phyloP scores from a whole-genome alignment of 345 rosid species.

The Firmiana major region DNA sequence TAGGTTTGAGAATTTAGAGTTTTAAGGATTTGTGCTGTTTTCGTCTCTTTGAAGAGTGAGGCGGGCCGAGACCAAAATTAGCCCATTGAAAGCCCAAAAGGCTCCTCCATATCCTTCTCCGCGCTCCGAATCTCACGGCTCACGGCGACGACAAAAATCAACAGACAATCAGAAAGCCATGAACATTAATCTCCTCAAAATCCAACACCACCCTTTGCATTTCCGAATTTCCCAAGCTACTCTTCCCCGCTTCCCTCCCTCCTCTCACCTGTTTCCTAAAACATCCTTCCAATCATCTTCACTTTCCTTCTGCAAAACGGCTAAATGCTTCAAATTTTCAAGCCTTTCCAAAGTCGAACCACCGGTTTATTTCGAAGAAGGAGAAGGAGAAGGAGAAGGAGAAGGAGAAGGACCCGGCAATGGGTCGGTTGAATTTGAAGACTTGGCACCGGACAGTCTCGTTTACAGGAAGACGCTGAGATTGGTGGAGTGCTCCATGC shows the following conservation, averaged over 20 bases:
- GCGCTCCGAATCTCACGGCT: not conserved
- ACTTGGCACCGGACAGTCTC: constrained; percentile 47
- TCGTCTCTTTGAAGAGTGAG: not conserved
- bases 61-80: not conserved
- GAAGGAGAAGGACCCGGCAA: constrained; percentile 18
- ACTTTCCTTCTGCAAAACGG: constrained; percentile 16
- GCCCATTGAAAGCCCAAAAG: not conserved
- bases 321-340: constrained; percentile 29
- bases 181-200: constrained; percentile 36
- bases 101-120: not conserved
- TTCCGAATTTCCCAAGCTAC: constrained; percentile 25
- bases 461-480: constrained; percentile 73
- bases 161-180: constrained; percentile 19
- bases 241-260: constrained; percentile 11
- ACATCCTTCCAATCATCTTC: constrained; percentile 20
- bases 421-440: constrained; percentile 26
- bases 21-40: not conserved
- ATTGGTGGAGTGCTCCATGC: constrained; percentile 92
- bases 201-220: constrained; percentile 29
- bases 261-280: constrained; percentile 4
- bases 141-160: not conserved
- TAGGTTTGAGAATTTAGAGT: no score
- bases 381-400: constrained; percentile 30
- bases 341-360: constrained; percentile 31
- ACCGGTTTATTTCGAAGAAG: constrained; percentile 29